Conservation (phyloP, 768 basidiomycete species). For the Tylopilus felleus region DNA sequence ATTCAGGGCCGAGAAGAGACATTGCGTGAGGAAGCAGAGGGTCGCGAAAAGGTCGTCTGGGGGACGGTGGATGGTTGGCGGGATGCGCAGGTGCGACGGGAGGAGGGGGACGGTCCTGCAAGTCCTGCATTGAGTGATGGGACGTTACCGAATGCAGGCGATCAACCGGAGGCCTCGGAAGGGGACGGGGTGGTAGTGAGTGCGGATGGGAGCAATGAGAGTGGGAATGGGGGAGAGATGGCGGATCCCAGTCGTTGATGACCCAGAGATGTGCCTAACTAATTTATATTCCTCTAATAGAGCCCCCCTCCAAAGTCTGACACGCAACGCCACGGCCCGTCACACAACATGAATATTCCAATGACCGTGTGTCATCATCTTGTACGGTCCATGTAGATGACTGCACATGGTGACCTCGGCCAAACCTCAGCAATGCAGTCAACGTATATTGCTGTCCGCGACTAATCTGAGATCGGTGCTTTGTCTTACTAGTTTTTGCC, state of each 20-base stretch:
- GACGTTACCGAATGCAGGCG: conserved; percentile 7
- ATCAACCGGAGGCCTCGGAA: neutral
- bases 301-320: no score
- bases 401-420: no score
- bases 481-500: no score
- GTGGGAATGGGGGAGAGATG: neutral
- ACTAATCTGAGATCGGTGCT: no score
- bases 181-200: neutral
- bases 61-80: conserved; percentile 13
- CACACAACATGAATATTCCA: no score
- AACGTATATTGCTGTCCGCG: no score
- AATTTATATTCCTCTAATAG: no score
- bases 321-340: no score
- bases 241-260: neutral
- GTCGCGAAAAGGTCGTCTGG: conserved; percentile 46
- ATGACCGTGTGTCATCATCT: no score
- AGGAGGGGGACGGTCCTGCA: neutral
- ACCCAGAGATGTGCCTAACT: neutral
- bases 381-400: no score
- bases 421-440: no score
- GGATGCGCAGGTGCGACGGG: neutral
- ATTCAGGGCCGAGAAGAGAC: conserved; percentile 43
- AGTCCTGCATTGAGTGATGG: neutral
- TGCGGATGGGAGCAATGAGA: neutral
- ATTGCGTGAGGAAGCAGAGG: conserved; percentile 37